Percentiles rank a stretch among this genome's conserved stretches.
phyloP scores from a whole-genome alignment of 106 monocot species.

The Dendrobium catenatum region DNA sequence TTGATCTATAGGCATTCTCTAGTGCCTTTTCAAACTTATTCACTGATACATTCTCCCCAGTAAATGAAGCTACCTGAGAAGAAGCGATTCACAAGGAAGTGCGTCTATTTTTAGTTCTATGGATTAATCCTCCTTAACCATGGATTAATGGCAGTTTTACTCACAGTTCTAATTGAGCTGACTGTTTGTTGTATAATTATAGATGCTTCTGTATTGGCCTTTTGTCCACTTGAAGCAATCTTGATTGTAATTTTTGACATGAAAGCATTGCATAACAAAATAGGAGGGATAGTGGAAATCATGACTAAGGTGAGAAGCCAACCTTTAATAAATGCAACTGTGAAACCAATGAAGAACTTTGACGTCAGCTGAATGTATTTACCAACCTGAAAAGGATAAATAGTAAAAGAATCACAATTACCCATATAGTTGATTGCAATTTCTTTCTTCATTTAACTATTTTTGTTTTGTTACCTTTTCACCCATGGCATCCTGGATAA shows the following conservation, averaged over 20 bases:
- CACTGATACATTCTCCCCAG: constrained; percentile 37
- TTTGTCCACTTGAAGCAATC: constrained; percentile 21
- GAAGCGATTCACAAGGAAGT: no score
- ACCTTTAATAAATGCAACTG: constrained; percentile 32
- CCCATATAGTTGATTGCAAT: neutral
- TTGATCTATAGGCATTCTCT: constrained; percentile 22
- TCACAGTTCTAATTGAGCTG: constrained; percentile 38
- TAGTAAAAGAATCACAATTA: neutral
- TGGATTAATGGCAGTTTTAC: neutral
- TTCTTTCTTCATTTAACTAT: neutral
- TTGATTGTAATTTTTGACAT: constrained; percentile 14
- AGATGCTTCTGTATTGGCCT: constrained; percentile 29
- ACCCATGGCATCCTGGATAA: constrained; percentile 39
- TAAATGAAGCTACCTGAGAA: constrained; percentile 46
- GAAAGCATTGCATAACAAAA: constrained; percentile 12
- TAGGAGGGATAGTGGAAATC: constrained; percentile 24
- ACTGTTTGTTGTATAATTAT: constrained; percentile 28
- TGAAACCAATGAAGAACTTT: constrained; percentile 21
- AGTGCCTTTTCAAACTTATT: constrained; percentile 20
- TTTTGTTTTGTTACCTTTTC: constrained; percentile 36
- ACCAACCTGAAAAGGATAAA: constrained; percentile 16
- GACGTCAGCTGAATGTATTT: constrained; percentile 29
- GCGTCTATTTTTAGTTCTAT: no score
- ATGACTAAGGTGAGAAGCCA: constrained; percentile 39
- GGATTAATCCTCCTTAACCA: no score